Conservation (phyloP, 257 asterid species). For the Scutellaria baicalensis region DNA sequence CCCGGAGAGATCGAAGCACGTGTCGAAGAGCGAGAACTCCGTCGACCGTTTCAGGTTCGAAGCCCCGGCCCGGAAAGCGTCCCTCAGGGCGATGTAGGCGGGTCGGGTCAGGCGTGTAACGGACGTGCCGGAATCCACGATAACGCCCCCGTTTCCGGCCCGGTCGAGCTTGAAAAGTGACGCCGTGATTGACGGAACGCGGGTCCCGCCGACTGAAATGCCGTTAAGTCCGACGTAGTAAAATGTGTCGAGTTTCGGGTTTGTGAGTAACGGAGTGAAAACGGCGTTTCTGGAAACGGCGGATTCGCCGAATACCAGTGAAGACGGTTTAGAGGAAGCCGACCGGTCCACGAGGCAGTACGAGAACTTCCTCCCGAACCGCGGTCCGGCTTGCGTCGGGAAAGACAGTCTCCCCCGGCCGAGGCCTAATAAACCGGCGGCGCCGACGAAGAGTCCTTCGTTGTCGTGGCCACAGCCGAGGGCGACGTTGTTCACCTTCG, state of each 20-base stretch:
- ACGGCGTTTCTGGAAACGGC: conserved; percentile 53
- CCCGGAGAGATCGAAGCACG: conserved; percentile 79
- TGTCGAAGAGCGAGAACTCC: conserved; percentile 65
- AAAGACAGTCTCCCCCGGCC: conserved; percentile 76
- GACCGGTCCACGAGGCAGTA: conserved; percentile 83
- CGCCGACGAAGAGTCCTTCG: conserved; percentile 78
- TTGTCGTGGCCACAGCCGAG: conserved; percentile 91
- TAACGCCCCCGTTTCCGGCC: conserved; percentile 69
- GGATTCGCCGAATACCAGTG: conserved; percentile 56
- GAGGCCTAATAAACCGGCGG: conserved; percentile 84
- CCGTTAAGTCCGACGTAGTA: conserved; percentile 69
- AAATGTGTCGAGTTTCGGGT: conserved; percentile 69
- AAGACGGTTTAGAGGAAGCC: conserved; percentile 51
- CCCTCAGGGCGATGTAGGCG: conserved; percentile 64
- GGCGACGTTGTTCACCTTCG: conserved; percentile 35
- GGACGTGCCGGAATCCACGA: conserved; percentile 85
- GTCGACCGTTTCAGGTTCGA: conserved; percentile 33
- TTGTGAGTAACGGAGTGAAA: conserved; percentile 56
- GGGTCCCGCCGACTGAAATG: conserved; percentile 71
- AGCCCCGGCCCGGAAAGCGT: conserved; percentile 60
- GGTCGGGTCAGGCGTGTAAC: conserved; percentile 72
- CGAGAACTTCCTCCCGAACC: conserved; percentile 61
- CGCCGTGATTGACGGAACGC: conserved; percentile 40
- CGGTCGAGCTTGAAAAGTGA: conserved; percentile 51
- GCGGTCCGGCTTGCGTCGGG: conserved; percentile 53